Conservation (phyloP, 163 green algal genomes). For the Chlorella variabilis region DNA sequence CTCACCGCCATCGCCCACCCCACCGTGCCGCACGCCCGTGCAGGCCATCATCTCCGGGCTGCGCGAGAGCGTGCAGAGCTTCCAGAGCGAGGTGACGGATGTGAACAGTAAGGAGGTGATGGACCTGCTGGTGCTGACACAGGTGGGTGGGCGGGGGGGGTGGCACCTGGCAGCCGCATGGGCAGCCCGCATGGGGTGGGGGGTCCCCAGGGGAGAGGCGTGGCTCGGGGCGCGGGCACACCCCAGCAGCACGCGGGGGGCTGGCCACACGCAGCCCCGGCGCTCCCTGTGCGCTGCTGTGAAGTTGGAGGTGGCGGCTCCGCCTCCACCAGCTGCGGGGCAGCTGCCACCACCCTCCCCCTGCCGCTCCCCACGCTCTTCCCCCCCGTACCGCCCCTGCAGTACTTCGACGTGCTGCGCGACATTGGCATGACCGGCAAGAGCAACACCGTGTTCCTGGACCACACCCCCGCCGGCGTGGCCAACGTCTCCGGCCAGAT, state of each 20-base stretch:
- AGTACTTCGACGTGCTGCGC: slow-evolving; percentile 91
- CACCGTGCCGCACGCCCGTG: too few relatives aligned
- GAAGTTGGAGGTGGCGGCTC: too few relatives aligned
- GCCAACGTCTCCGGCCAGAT: slow-evolving; percentile 46
- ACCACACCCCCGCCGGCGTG: slow-evolving; percentile 55
- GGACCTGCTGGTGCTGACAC: slow-evolving; percentile 91
- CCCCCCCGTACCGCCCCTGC: slow-evolving; percentile 5
- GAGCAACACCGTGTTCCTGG: slow-evolving; percentile 80
- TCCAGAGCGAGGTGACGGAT: slow-evolving; percentile 56
- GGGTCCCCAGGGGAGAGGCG: not conserved
- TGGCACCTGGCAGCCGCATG: too few relatives aligned
- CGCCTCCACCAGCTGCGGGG: not conserved
- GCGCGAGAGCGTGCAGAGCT: slow-evolving; percentile 78
- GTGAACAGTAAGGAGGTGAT: slow-evolving; percentile 79
- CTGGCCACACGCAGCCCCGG: too few relatives aligned
- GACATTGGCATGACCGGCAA: slow-evolving; percentile 70
- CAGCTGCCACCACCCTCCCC: not conserved
- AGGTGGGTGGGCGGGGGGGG: not conserved
- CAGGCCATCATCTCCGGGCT: slow-evolving; percentile 95
- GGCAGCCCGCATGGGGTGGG: not conserved
- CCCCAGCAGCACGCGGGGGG: too few relatives aligned
- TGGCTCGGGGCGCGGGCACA: too few relatives aligned
- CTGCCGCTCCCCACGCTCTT: not conserved
- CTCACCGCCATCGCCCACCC: too few relatives aligned
- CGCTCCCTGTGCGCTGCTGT: too few relatives aligned